Conservation (phyloP, 495 filamentous ascomycete species). For the Hypoxylon subgilvum region DNA sequence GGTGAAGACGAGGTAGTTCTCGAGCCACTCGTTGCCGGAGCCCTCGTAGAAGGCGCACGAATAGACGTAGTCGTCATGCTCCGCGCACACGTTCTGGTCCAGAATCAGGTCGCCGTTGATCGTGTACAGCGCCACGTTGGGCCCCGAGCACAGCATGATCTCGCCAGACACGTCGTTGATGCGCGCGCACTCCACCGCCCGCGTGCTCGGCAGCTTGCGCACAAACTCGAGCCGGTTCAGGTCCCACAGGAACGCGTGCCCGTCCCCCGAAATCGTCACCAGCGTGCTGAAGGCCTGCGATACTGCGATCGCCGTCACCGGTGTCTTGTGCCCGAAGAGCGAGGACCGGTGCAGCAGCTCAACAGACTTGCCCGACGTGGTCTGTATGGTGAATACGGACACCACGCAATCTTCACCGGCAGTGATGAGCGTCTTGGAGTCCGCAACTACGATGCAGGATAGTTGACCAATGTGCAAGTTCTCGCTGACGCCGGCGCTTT, state of each 20-base stretch:
- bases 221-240: conserved; percentile 87
- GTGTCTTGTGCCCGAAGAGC: conserved; percentile 85
- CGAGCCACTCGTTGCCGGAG: conserved; percentile 87
- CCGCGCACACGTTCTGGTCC: conserved; percentile 76
- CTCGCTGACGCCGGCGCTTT: conserved; percentile 81
- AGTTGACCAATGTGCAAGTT: conserved; percentile 90
- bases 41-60: conserved; percentile 95
- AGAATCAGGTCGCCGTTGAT: conserved; percentile 84
- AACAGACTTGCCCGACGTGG: conserved; percentile 63
- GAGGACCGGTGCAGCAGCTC: conserved; percentile 81
- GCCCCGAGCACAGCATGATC: conserved; percentile 81
- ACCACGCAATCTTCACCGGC: conserved; percentile 90
- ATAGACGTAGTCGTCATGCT: conserved; percentile 72
- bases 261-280: conserved; percentile 79
- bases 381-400: conserved; percentile 74
- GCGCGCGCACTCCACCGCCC: conserved; percentile 69
- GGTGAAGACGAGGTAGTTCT: conserved; percentile 84
- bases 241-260: conserved; percentile 88
- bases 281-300: conserved; percentile 87
- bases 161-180: conserved; percentile 91
- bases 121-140: conserved; percentile 77
- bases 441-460: conserved; percentile 79
- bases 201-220: conserved; percentile 65
- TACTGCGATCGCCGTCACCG: conserved; percentile 80
- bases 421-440: conserved; percentile 87